Evolutionary conservation across 129 eudicot genomes (phyloP).

Genomic region (Saposhnikovia divaricata): DNA sequence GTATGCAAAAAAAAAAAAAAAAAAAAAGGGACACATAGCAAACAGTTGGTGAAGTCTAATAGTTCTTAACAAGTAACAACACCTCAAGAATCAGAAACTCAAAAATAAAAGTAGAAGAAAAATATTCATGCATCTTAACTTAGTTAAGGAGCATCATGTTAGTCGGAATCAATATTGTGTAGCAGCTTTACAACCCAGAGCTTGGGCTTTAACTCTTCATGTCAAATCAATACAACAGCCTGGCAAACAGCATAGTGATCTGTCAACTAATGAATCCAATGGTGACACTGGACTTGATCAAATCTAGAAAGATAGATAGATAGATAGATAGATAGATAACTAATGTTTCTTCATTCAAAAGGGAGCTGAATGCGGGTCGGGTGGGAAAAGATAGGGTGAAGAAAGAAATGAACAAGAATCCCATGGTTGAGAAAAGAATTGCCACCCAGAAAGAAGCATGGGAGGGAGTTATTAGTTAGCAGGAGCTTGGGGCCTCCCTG

Average conservation of each 20-base stretch:
- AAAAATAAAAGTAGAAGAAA: no score
- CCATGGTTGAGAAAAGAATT: neutral
- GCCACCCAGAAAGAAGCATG: conserved; percentile 22
- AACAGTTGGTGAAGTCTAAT: no score
- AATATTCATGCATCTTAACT: no score
- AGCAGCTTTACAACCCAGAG: neutral
- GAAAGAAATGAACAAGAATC: neutral
- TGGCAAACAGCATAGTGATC: conserved; percentile 1
- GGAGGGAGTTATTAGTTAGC: conserved; percentile 14
- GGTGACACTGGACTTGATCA: neutral
- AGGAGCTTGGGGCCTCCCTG: neutral
- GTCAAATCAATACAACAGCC: neutral
- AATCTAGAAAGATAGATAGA: neutral
- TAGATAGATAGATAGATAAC: neutral
- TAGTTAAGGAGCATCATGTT: neutral
- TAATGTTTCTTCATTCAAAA: neutral
- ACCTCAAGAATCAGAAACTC: no score
- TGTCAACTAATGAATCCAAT: neutral
- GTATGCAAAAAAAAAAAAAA: no score
- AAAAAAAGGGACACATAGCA: no score
- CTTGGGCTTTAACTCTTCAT: neutral
- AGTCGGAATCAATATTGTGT: neutral
- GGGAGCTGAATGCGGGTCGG: neutral
- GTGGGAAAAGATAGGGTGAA: neutral
- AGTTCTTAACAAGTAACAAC: no score